phyloP scores from a whole-genome alignment of 257 asterid genomes.

The Galeopsis tetrahit region DNA sequence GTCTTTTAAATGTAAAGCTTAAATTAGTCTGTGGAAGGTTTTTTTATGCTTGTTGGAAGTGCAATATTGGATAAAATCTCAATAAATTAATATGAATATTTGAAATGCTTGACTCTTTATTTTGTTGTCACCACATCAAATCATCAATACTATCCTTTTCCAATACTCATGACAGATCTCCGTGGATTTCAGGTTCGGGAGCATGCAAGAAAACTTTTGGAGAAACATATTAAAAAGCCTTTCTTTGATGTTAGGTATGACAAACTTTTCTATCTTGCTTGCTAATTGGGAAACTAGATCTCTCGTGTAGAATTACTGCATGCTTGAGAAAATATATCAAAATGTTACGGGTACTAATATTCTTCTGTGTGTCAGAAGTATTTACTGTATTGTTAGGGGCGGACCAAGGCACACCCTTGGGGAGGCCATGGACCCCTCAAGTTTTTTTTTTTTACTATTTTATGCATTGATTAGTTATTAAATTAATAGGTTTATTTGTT shows the following conservation, averaged over 20 bases:
- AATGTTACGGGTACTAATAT: not conserved
- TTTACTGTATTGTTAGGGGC: not conserved
- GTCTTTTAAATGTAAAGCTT: slow-evolving; percentile 8
- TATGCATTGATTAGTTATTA: too few relatives aligned
- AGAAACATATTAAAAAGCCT: slow-evolving; percentile 88
- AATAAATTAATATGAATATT: not conserved
- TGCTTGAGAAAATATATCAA: not conserved
- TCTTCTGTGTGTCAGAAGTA: not conserved
- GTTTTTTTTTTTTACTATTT: too few relatives aligned
- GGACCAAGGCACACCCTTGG: too few relatives aligned
- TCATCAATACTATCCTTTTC: not conserved
- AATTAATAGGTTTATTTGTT: too few relatives aligned
- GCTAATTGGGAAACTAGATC: too few relatives aligned
- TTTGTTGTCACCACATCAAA: not conserved
- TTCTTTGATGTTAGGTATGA: slow-evolving; percentile 84
- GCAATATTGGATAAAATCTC: not conserved
- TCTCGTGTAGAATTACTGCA: too few relatives aligned
- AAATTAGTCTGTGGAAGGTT: slow-evolving; percentile 11
- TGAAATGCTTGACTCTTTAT: slow-evolving; percentile 8
- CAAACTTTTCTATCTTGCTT: not conserved
- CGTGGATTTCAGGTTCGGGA: slow-evolving; percentile 72
- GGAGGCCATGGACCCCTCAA: too few relatives aligned
- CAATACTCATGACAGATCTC: slow-evolving; percentile 13
- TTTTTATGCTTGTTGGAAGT: not conserved
- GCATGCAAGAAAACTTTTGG: slow-evolving; percentile 97